Evolutionary conservation across 202 grass and related monocot species (phyloP).

Genomic region (Zoysia matrella): DNA sequence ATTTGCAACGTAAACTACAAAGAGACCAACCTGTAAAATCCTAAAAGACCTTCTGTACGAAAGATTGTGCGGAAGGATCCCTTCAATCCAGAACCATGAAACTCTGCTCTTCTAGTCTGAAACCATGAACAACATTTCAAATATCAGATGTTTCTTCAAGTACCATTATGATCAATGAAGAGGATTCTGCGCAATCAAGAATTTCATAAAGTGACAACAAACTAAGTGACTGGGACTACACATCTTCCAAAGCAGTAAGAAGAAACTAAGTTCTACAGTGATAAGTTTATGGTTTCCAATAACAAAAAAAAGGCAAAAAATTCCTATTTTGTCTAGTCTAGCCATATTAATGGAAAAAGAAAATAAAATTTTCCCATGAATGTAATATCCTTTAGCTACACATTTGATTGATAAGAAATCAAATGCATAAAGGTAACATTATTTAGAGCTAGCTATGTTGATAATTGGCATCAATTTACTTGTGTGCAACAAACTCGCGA

Average conservation of each 20-base stretch:
- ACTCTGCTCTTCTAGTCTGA: conserved; percentile 93
- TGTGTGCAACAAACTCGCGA: neutral
- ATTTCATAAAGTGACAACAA: conserved; percentile 6
- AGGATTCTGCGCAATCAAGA: conserved; percentile 16
- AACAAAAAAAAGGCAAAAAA: neutral
- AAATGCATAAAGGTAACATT: neutral
- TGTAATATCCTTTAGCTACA: conserved; percentile 24
- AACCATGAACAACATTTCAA: conserved; percentile 30
- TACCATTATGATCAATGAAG: neutral
- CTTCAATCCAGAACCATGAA: conserved; percentile 73
- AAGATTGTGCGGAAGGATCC: conserved; percentile 85
- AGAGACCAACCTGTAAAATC: conserved; percentile 80
- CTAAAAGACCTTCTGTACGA: conserved; percentile 89
- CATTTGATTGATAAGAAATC: neutral
- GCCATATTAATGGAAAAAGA: neutral
- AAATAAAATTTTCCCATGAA: neutral
- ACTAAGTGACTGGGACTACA: conserved; percentile 11
- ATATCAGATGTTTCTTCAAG: conserved; percentile 10
- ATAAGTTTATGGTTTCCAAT: conserved; percentile 1
- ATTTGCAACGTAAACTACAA: conserved; percentile 25
- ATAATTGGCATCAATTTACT: conserved; percentile 7
- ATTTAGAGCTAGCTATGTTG: too few species aligned
- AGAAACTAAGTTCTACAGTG: neutral
- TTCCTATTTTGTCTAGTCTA: neutral
- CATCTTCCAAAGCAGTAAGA: neutral